A percentile compares a stretch with the other conserved stretches of the same genome.
Conservation (phyloP, 352 stramenopile species). For the Saprolegnia diclina region DNA sequence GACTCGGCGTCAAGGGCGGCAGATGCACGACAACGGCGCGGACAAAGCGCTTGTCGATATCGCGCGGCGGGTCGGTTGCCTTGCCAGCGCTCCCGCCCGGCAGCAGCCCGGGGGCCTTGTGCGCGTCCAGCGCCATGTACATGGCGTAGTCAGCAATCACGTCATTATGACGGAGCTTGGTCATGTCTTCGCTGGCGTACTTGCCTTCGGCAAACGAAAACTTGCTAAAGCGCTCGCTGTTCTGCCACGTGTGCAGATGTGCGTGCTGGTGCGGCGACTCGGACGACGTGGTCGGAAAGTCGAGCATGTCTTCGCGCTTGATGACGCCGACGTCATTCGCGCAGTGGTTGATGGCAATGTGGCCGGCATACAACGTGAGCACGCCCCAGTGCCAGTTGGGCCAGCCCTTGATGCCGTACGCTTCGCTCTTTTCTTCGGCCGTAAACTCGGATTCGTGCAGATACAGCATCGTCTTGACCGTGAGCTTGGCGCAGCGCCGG, state of each 20-base stretch:
- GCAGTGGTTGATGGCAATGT: constrained; percentile 2
- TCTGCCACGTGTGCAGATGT: constrained; percentile 11
- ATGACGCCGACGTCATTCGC: not conserved
- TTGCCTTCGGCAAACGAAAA: not conserved
- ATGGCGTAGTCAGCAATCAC: not conserved
- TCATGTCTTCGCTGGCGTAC: not conserved
- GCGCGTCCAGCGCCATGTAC: not conserved
- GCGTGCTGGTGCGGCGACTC: constrained; percentile 8
- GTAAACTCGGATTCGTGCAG: constrained; percentile 16
- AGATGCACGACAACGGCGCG: not conserved
- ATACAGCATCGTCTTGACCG: not conserved
- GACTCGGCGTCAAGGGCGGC: not conserved
- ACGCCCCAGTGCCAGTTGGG: constrained; percentile 18
- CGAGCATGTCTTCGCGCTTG: constrained; percentile 21
- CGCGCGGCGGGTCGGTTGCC: not conserved
- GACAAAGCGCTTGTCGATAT: not conserved
- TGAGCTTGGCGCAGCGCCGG: constrained; percentile 2
- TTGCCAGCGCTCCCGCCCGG: too few species aligned
- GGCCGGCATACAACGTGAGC: constrained; percentile 11
- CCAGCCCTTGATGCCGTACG: constrained; percentile 14
- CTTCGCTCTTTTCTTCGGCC: constrained; percentile 1
- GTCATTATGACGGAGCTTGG: not conserved
- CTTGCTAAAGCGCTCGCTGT: not conserved
- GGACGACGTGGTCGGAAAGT: not conserved
- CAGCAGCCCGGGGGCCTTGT: not conserved